These are phyloP conservation scores for Pouteria campechiana DNA, from an alignment of 179 eudicot species.

Conservation along the genomic window DNA sequence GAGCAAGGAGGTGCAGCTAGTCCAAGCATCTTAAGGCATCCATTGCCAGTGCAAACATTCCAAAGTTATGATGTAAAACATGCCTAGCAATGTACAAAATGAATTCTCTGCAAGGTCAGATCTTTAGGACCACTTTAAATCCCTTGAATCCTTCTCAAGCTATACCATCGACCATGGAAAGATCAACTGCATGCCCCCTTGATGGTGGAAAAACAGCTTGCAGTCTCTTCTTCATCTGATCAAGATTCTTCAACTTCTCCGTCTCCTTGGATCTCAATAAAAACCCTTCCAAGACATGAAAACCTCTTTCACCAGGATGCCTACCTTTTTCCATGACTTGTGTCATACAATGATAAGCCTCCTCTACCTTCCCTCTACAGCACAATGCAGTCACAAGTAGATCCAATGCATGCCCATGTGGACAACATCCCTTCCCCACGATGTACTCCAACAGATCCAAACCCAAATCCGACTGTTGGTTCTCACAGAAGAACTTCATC, in stretches of 20 bases:
- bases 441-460: conserved; percentile 62
- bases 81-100: no score
- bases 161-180: no score
- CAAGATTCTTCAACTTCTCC: conserved; percentile 37
- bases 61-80: no score
- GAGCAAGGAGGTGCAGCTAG: no score
- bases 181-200: conserved; percentile 21
- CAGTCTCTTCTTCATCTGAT: conserved; percentile 38
- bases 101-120: no score
- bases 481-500: conserved; percentile 72
- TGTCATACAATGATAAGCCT: conserved; percentile 59
- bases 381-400: conserved; percentile 63
- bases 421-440: conserved; percentile 65
- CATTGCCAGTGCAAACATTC: no score
- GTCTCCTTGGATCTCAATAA: conserved; percentile 34
- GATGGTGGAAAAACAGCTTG: conserved; percentile 39
- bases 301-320: conserved; percentile 38
- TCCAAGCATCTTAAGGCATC: no score
- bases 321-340: conserved; percentile 70
- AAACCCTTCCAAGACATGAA: conserved; percentile 55
- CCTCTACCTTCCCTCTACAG: conserved; percentile 53
- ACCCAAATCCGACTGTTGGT: conserved; percentile 38
- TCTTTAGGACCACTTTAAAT: no score
- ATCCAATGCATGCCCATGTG: conserved; percentile 78
- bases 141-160: no score